Percentiles rank a stretch among this genome's conserved stretches.
Evolutionary conservation across 139 green algal genomes (phyloP).

Genomic region (Pseudopediastrum boryanum): DNA sequence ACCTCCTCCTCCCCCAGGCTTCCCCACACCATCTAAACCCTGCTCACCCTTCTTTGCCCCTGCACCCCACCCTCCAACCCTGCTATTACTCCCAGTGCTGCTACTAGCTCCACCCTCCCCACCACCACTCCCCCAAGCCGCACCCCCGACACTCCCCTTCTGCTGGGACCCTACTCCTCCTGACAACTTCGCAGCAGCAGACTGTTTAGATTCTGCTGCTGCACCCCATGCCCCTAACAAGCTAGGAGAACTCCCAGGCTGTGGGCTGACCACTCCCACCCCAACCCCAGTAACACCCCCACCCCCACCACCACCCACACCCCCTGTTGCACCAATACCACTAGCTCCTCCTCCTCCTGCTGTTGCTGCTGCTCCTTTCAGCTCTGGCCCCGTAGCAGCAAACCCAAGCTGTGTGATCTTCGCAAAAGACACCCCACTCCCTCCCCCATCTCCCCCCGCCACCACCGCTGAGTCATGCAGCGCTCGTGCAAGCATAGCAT

Average conservation of each 20-base stretch:
- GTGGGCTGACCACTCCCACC: not conserved
- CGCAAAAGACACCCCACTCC: slow-evolving; percentile 68
- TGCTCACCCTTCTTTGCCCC: not conserved
- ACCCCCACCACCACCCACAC: not conserved
- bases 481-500: slow-evolving; percentile 10
- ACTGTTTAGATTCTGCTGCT: slow-evolving; percentile 5
- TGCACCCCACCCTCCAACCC: not conserved
- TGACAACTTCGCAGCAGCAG: slow-evolving; percentile 16
- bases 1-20: slow-evolving; percentile 12
- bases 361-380: slow-evolving; percentile 32
- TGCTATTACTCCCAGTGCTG: not conserved
- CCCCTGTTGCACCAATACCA: not conserved
- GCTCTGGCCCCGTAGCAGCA: slow-evolving; percentile 70
- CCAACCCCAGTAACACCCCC: not conserved
- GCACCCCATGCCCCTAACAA: slow-evolving; percentile 29
- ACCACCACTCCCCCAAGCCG: not conserved
- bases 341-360: not conserved
- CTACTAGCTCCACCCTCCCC: not conserved
- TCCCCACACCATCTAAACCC: not conserved
- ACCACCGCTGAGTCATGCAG: slow-evolving; percentile 26
- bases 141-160: too few species aligned
- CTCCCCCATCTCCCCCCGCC: not conserved
- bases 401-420: slow-evolving; percentile 72
- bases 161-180: slow-evolving; percentile 6
- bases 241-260: not conserved